These are phyloP conservation scores for Albugo candida DNA, from an alignment of 352 stramenopile genomes.

Conservation along the genomic window DNA sequence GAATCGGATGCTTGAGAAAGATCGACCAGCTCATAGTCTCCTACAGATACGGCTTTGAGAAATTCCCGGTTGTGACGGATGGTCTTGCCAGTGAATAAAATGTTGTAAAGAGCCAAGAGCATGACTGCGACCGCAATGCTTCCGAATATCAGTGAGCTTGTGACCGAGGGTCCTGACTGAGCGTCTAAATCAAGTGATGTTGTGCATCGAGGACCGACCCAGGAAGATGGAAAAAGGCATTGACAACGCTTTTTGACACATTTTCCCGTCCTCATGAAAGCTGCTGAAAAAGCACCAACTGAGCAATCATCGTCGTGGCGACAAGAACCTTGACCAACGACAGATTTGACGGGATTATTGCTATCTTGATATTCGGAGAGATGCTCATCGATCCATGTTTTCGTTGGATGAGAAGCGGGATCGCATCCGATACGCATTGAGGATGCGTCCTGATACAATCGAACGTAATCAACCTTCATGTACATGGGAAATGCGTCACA, in stretches of 20 bases:
- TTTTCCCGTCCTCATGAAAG: background rate
- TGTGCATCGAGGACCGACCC: background rate
- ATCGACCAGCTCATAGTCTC: no score
- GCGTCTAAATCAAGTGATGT: no score
- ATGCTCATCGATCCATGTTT: slow-evolving; percentile 48
- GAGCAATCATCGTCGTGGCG: slow-evolving; percentile 32
- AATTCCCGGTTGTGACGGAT: no score
- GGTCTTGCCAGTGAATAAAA: no score
- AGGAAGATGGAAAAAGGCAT: background rate
- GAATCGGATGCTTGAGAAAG: no score
- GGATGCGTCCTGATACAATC: slow-evolving; percentile 42
- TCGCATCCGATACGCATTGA: slow-evolving; percentile 38
- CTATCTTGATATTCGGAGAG: slow-evolving; percentile 32
- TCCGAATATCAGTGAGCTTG: no score
- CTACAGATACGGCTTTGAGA: no score
- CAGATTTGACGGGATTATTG: slow-evolving; percentile 26
- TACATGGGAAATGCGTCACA: slow-evolving; percentile 64
- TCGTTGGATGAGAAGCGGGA: slow-evolving; percentile 33
- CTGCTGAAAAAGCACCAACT: slow-evolving; percentile 10
- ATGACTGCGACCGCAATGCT: no score
- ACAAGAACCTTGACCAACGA: slow-evolving; percentile 35
- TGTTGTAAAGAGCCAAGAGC: no score
- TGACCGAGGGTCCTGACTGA: no score
- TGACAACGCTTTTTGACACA: background rate
- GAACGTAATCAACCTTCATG: slow-evolving; percentile 79